Evolutionary conservation across 306 rosid species (phyloP).

Genomic region (Rosa chinensis): DNA sequence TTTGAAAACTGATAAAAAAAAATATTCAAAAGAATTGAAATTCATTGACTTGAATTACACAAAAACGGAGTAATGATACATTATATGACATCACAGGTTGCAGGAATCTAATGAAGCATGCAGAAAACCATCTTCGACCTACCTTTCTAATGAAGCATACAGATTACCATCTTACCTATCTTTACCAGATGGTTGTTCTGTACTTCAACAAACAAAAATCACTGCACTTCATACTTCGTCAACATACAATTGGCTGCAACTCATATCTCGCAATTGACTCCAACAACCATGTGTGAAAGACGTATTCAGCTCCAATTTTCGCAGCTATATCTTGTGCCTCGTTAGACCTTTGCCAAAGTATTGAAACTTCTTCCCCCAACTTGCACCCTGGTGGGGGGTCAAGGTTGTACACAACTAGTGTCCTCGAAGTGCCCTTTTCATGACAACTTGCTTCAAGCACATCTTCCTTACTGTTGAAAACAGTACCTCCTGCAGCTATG

Average conservation of each 20-base stretch:
- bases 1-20: not conserved
- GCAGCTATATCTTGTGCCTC: conserved; percentile 78
- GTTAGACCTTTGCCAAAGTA: conserved; percentile 73
- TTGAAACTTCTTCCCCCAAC: conserved; percentile 82
- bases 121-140: not conserved
- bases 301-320: conserved; percentile 46
- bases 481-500: conserved; percentile 66
- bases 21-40: not conserved
- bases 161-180: not conserved
- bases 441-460: conserved; percentile 29
- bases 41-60: not conserved
- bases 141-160: not conserved
- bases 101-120: not conserved
- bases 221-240: conserved; percentile 23
- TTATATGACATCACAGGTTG: not conserved
- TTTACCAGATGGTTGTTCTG: not conserved
- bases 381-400: conserved; percentile 74
- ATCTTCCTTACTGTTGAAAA: conserved; percentile 52
- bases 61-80: not conserved
- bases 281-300: conserved; percentile 86
- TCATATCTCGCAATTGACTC: conserved; percentile 77
- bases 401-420: conserved; percentile 69
- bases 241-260: conserved; percentile 61
- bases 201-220: not conserved
- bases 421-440: conserved; percentile 27